These are phyloP conservation scores for Eutrema salsugineum DNA, from an alignment of 441 rosid species.

Conservation along the genomic window DNA sequence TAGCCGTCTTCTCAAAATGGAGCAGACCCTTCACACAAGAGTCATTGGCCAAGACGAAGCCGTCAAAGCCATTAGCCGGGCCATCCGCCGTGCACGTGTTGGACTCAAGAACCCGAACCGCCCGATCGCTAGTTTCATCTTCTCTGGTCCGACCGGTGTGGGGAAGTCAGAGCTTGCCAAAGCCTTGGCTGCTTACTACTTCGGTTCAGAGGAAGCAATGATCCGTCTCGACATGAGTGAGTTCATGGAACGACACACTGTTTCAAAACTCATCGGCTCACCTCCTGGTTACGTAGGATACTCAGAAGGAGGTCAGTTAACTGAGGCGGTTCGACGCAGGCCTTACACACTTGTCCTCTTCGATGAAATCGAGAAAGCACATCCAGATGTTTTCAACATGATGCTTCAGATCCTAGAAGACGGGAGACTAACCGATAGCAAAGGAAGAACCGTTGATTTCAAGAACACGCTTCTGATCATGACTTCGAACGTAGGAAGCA, in stretches of 20 bases:
- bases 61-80: conserved; percentile 89
- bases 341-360: conserved; percentile 90
- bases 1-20: conserved; percentile 94
- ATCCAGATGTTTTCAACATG: conserved; percentile 97
- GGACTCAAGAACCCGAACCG: conserved; percentile 97
- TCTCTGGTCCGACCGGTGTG: conserved; percentile 99
- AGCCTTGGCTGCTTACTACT: conserved; percentile 90
- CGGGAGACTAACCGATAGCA: conserved; percentile 96
- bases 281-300: conserved; percentile 99
- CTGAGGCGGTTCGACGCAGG: conserved; percentile 95
- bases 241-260: conserved; percentile 97
- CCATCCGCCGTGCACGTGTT: conserved; percentile 96
- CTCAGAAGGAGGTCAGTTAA: conserved; percentile 95
- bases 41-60: conserved; percentile 99
- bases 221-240: conserved; percentile 98
- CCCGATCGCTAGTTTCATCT: conserved; percentile 97
- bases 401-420: conserved; percentile 99
- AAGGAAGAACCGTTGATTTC: conserved; percentile 97
- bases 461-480: conserved; percentile 93
- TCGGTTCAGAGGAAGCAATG: conserved; percentile 98
- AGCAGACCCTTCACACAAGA: conserved; percentile 88
- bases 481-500: conserved; percentile 98
- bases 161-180: conserved; percentile 98
- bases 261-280: conserved; percentile 95
- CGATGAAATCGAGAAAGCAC: conserved; percentile 98